phyloP scores from a whole-genome alignment of 495 filamentous ascomycete genomes.

The Penicillium goetzii region DNA sequence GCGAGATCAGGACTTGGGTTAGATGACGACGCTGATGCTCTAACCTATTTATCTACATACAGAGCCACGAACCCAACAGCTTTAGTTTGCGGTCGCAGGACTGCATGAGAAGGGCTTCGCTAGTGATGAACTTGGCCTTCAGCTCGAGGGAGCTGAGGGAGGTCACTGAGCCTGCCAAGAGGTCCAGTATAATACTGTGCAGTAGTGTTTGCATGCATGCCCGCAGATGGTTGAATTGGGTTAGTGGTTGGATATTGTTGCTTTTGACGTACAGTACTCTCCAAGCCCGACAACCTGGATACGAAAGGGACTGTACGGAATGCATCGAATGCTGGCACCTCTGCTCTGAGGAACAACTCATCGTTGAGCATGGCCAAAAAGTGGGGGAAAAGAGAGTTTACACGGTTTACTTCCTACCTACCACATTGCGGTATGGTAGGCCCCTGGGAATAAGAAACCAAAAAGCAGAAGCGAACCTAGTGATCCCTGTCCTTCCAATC shows the following conservation, averaged over 20 bases:
- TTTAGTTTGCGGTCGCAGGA: not conserved
- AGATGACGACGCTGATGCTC: not conserved
- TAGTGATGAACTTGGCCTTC: not conserved
- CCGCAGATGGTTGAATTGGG: not conserved
- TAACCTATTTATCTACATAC: not conserved
- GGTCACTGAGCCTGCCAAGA: not conserved
- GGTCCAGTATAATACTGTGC: not conserved
- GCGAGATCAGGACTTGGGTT: not conserved
- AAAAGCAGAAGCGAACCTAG: not conserved
- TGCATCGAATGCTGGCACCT: not conserved
- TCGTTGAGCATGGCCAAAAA: not conserved
- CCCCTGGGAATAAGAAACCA: not conserved
- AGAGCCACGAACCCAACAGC: not conserved
- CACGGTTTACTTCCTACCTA: not conserved
- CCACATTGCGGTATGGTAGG: not conserved
- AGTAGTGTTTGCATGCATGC: not conserved
- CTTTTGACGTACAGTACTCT: not conserved
- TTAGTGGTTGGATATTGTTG: not conserved
- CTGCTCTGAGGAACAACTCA: not conserved
- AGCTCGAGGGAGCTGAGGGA: not conserved
- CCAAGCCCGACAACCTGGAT: not conserved
- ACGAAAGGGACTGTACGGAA: not conserved
- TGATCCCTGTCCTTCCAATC: not conserved
- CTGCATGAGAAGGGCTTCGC: not conserved
- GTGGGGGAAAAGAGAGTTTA: not conserved